Base-by-base conservation (phyloP, 2,329 filamentous ascomycete species). In the Cyanodermella asteris region DNA sequence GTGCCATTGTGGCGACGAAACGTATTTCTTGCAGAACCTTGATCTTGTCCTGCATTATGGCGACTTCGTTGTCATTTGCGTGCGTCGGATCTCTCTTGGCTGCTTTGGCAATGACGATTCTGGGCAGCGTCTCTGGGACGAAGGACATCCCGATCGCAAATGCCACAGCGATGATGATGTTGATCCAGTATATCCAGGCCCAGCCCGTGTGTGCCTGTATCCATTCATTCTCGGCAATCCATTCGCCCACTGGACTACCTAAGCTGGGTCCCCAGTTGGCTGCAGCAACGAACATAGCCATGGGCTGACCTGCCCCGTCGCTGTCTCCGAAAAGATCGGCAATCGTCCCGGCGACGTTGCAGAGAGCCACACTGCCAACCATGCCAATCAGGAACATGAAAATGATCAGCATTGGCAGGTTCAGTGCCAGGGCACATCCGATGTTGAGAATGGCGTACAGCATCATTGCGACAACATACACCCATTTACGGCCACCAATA, bases 401-500 rank as follows among this genome's bases (percentile, higher is more conserved):
- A 19, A 49, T 46, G 26, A 47, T 39, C 30, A 49, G 28, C 46
- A 49, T 49, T 6, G 46, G 42, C 21, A 47, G 31, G 34, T 45
- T 47, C 23, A 41, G 27, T 20, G 45, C 42, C 32, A 46, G 28
- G 8, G 45, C 44, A 6, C 38, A 44, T 24, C 45, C 46, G 25
- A 49, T 42, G 29, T 48, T 47, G 24, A 49, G 32, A 21, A 49
- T 30, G 21, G 44, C 44, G 30, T 46, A 49, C 20, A 42, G 13
- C 13, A 35, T 33, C 26, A 47, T 45, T 11, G 44, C 45, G 4
- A 27, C 43, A 12, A 53, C 50, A 27, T 54, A 53, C 19, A 53
- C 42, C 50, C 49, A 53, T 43, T 53, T 54, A 5, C 49, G 43
- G 13, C 50, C 49, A 21, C 45, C 45, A 27, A 54, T 47, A 30